Evolutionary conservation across 768 basidiomycete species (phyloP).

Genomic region (Coprinellus micaceus): DNA sequence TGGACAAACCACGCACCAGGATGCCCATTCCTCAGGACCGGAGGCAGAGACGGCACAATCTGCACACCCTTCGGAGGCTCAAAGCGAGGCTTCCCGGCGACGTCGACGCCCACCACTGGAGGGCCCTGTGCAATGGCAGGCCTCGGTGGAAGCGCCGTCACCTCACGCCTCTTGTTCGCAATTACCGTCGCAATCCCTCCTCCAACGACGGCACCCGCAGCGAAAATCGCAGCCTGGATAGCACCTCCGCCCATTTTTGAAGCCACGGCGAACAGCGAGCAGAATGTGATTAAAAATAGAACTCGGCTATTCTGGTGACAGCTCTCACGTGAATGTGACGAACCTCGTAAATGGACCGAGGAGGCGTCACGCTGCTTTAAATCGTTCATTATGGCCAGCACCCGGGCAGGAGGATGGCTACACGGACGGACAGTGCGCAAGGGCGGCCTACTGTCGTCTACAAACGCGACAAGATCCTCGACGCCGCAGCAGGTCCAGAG

Average conservation of each 20-base stretch:
- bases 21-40: constrained; percentile 72
- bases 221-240: constrained; percentile 70
- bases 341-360: too few species aligned
- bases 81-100: constrained; percentile 39
- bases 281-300: not conserved
- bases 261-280: too few species aligned
- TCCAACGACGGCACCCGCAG: constrained; percentile 78
- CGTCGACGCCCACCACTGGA: constrained; percentile 42
- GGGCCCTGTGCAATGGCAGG: constrained; percentile 21
- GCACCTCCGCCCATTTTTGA: constrained; percentile 18
- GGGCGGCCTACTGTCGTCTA: constrained; percentile 44
- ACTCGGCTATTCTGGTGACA: too few species aligned
- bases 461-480: constrained; percentile 51
- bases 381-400: constrained; percentile 13
- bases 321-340: too few species aligned
- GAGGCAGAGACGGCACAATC: constrained; percentile 17
- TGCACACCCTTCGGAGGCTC: constrained; percentile 29
- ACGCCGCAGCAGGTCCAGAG: constrained; percentile 67
- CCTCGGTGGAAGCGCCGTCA: not conserved
- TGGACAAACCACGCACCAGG: constrained; percentile 52
- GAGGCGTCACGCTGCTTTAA: too few species aligned
- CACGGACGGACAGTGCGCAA: constrained; percentile 76
- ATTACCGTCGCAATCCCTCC: constrained; percentile 64
- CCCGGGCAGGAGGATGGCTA: constrained; percentile 53
- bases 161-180: constrained; percentile 26